These are phyloP conservation scores for Kewa caespitosa DNA, from an alignment of 179 eudicot genomes.

Conservation along the genomic window DNA sequence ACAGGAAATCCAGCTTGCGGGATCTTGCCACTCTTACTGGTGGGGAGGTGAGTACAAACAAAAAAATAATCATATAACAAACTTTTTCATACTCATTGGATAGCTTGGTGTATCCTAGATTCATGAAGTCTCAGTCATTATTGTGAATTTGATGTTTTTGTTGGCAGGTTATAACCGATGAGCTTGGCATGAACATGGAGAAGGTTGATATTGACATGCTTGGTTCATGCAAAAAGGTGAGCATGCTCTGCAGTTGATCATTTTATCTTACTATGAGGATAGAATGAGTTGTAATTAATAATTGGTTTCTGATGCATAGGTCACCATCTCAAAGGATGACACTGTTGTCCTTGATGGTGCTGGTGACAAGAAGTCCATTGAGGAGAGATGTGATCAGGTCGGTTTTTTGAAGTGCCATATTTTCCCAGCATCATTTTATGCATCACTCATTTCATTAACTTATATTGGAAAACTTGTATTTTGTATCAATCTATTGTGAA, in stretches of 20 bases:
- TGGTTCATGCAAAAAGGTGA: conserved; percentile 91
- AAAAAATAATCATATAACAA: not conserved
- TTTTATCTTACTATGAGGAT: not conserved
- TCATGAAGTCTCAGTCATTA: no score
- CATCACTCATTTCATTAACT: not conserved
- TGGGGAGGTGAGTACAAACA: conserved; percentile 57
- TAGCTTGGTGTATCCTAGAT: no score
- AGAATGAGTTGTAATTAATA: not conserved
- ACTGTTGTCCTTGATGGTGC: conserved; percentile 91
- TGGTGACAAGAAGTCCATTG: conserved; percentile 79
- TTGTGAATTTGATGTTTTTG: not conserved
- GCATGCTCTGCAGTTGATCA: not conserved
- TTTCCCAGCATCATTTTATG: not conserved
- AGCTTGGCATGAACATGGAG: conserved; percentile 90
- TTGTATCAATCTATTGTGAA: not conserved
- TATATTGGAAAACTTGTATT: not conserved
- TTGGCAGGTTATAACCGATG: conserved; percentile 78
- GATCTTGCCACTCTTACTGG: conserved; percentile 93
- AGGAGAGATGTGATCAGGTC: conserved; percentile 95
- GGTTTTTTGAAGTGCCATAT: not conserved
- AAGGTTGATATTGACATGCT: conserved; percentile 69
- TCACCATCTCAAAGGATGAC: conserved; percentile 85
- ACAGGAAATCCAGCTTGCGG: conserved; percentile 71
- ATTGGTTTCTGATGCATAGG: conserved; percentile 33
- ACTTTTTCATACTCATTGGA: not conserved